Evolutionary conservation across 768 basidiomycete species (phyloP).

Genomic region (Boletus rubropictus): DNA sequence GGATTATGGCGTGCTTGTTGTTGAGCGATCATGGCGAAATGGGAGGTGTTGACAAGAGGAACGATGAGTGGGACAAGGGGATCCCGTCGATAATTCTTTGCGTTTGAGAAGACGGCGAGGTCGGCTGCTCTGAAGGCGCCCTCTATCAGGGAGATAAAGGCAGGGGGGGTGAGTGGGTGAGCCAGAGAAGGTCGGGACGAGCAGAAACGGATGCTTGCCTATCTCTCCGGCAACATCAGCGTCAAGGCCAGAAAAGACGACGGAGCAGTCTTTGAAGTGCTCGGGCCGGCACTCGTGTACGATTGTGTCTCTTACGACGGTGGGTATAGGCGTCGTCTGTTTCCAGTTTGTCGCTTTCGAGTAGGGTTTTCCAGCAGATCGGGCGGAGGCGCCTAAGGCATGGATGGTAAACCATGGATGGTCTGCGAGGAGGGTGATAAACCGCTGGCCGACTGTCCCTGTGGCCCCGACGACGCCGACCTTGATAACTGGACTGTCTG

Average conservation of each 20-base stretch:
- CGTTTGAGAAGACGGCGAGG: constrained; percentile 90
- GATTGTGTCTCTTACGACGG: constrained; percentile 44
- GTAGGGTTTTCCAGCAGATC: constrained; percentile 85
- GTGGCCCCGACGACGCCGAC: constrained; percentile 86
- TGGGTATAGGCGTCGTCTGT: constrained; percentile 71
- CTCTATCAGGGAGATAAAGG: constrained; percentile 37
- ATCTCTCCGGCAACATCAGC: constrained; percentile 93
- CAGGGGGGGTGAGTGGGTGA: neutral
- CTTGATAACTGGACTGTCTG: constrained; percentile 27
- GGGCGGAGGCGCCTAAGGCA: constrained; percentile 80
- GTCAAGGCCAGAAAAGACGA: constrained; percentile 96
- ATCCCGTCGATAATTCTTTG: constrained; percentile 94
- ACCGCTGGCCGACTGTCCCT: constrained; percentile 94
- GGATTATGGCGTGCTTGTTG: constrained; percentile 69
- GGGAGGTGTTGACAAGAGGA: constrained; percentile 87
- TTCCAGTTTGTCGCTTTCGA: constrained; percentile 79
- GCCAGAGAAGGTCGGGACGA: neutral
- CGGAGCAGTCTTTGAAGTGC: constrained; percentile 71
- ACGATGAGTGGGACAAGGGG: constrained; percentile 92
- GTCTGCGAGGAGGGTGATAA: constrained; percentile 76
- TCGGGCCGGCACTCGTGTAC: constrained; percentile 75
- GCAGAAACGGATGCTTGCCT: constrained; percentile 43
- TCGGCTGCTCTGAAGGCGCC: constrained; percentile 80
- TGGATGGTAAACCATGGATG: constrained; percentile 91
- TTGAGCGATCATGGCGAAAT: constrained; percentile 77